Evolutionary conservation across 148 eudicot genomes (phyloP).

Genomic region (Linanthus parryae): DNA sequence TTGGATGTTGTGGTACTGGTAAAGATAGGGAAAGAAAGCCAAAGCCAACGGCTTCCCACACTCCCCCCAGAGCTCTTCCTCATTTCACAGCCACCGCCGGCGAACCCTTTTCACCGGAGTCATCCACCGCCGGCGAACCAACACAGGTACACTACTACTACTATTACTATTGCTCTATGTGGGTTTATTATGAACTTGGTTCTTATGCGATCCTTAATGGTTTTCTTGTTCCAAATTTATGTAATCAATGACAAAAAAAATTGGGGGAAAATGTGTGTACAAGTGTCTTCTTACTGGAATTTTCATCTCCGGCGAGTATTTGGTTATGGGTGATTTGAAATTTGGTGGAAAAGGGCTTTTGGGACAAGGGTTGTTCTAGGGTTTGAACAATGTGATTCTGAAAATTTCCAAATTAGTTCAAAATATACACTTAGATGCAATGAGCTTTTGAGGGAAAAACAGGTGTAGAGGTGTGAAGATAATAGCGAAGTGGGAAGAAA

Average conservation of each 20-base stretch:
- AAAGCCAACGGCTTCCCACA: too few species aligned
- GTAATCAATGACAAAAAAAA: neutral
- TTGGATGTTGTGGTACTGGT: conserved; percentile 11
- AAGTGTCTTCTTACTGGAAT: neutral
- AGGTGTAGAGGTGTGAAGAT: too few species aligned
- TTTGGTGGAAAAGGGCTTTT: too few species aligned
- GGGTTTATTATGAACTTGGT: neutral
- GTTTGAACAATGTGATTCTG: too few species aligned
- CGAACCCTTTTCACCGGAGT: neutral
- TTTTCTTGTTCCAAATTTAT: neutral
- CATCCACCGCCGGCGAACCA: conserved; percentile 6
- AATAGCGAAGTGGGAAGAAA: too few species aligned
- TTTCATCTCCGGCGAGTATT: neutral
- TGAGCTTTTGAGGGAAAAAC: too few species aligned
- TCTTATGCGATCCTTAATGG: neutral
- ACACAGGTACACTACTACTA: neutral
- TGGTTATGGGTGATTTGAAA: too few species aligned
- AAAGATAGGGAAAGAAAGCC: neutral
- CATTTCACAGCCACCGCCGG: neutral
- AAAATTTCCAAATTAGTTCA: too few species aligned
- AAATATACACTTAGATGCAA: too few species aligned
- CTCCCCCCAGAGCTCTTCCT: neutral
- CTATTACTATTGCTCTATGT: neutral
- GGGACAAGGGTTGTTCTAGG: too few species aligned
- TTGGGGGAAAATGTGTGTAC: neutral